Evolutionary conservation across 2,329 filamentous ascomycete species (phyloP).

Genomic region (Aureobasidium leucospermi): DNA sequence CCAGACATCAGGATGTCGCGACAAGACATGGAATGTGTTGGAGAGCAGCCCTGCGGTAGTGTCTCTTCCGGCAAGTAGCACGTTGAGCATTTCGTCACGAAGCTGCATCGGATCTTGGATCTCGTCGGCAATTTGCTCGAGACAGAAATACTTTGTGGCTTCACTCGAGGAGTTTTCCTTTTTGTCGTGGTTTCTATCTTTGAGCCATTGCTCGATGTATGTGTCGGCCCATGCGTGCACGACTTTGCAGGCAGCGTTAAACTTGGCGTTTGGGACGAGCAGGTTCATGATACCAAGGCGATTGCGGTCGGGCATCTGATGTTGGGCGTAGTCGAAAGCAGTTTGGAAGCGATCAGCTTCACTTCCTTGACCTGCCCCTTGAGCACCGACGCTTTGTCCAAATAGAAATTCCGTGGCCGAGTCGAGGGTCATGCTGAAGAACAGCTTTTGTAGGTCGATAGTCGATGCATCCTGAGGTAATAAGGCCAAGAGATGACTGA

Average conservation of each 20-base stretch:
- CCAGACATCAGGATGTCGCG: conserved; percentile 19
- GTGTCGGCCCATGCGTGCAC: conserved; percentile 14
- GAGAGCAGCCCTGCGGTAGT: conserved; percentile 43
- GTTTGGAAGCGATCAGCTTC: conserved; percentile 13
- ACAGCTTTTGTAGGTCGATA: conserved; percentile 54
- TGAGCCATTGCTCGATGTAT: conserved; percentile 19
- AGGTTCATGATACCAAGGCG: conserved; percentile 15
- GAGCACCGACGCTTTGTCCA: conserved; percentile 35
- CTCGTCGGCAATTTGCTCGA: conserved; percentile 48
- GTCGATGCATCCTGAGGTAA: conserved; percentile 48
- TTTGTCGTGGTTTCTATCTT: neutral
- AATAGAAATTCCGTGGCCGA: conserved; percentile 60
- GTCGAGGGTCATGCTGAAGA: conserved; percentile 58
- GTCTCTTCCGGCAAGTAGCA: conserved; percentile 35
- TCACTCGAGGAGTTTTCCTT: neutral
- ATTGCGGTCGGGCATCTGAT: neutral
- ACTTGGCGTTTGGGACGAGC: conserved; percentile 14
- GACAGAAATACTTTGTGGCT: conserved; percentile 46
- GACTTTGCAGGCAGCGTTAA: conserved; percentile 10
- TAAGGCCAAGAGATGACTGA: conserved; percentile 49
- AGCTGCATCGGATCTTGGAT: conserved; percentile 34
- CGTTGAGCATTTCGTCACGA: conserved; percentile 37
- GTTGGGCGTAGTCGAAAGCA: conserved; percentile 15
- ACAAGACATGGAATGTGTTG: conserved; percentile 28
- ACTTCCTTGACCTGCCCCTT: conserved; percentile 14